These are phyloP conservation scores for Boletus sp. DNA, from an alignment of 768 basidiomycete genomes.

Conservation along the genomic window DNA sequence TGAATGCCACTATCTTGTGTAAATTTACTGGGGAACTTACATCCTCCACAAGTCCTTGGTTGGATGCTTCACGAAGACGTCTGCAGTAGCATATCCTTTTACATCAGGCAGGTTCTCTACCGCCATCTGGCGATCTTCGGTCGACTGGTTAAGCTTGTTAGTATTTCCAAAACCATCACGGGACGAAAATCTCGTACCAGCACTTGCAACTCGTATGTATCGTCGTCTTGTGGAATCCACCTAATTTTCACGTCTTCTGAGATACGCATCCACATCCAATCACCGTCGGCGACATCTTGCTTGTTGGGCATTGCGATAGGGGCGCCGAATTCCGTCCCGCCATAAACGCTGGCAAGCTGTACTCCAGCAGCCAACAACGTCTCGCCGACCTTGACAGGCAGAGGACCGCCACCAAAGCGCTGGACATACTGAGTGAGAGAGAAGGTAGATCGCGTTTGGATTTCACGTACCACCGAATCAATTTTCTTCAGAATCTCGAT, in stretches of 20 bases:
- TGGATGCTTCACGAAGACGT: constrained; percentile 46
- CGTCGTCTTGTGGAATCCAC: constrained; percentile 35
- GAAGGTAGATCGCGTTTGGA: background rate
- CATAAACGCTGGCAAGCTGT: constrained; percentile 33
- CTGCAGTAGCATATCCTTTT: constrained; percentile 42
- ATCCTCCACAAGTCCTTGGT: constrained; percentile 41
- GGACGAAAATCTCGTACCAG: constrained; percentile 27
- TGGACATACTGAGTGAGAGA: constrained; percentile 4
- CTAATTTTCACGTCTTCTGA: constrained; percentile 21
- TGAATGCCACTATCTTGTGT: background rate
- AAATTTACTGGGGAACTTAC: background rate
- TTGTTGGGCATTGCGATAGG: background rate
- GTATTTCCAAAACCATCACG: background rate
- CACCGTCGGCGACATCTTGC: constrained; percentile 15
- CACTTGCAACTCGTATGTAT: constrained; percentile 37
- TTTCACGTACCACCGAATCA: constrained; percentile 28
- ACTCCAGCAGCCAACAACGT: constrained; percentile 33
- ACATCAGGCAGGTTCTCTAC: constrained; percentile 38
- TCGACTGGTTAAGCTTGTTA: background rate
- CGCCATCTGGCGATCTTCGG: background rate
- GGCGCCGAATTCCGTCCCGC: constrained; percentile 32
- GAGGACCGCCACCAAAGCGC: constrained; percentile 39
- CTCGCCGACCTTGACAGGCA: constrained; percentile 36
- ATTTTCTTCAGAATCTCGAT: constrained; percentile 27
- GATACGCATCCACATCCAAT: constrained; percentile 39